These are phyloP conservation scores for Juncus inflexus DNA, from an alignment of 176 grass and related monocot species.

Conservation along the genomic window DNA sequence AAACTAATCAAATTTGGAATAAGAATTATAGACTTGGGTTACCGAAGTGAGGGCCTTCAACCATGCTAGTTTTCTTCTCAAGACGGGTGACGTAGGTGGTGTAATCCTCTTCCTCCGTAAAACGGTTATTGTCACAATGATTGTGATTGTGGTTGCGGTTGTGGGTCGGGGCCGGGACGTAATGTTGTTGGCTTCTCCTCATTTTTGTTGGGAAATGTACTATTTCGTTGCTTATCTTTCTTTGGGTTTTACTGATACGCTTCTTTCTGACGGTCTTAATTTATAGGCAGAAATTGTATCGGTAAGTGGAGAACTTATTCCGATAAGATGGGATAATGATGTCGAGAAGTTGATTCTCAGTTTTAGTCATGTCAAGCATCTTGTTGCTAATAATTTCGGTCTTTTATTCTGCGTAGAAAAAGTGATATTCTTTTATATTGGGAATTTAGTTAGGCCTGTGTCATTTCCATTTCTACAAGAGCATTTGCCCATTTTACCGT, in stretches of 20 bases:
- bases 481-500: no score
- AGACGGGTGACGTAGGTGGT: slow-evolving; percentile 20
- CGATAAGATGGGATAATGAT: neutral
- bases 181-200: neutral
- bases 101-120: slow-evolving; percentile 25
- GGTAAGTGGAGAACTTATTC: slow-evolving; percentile 18
- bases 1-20: no score
- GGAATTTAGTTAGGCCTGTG: no score
- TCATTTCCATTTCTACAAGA: no score
- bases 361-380: no score
- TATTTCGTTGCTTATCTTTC: neutral
- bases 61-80: slow-evolving; percentile 38
- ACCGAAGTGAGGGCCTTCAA: slow-evolving; percentile 33
- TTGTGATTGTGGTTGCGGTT: neutral
- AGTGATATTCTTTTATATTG: no score
- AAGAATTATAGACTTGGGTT: neutral
- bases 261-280: neutral
- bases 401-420: no score
- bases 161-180: neutral
- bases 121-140: neutral
- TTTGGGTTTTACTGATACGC: neutral
- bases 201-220: neutral
- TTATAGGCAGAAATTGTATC: slow-evolving; percentile 13
- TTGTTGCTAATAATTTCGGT: no score
- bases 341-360: no score